Base-by-base conservation (phyloP, 2,329 filamentous ascomycete genomes). In the Xylariales sp. region DNA sequence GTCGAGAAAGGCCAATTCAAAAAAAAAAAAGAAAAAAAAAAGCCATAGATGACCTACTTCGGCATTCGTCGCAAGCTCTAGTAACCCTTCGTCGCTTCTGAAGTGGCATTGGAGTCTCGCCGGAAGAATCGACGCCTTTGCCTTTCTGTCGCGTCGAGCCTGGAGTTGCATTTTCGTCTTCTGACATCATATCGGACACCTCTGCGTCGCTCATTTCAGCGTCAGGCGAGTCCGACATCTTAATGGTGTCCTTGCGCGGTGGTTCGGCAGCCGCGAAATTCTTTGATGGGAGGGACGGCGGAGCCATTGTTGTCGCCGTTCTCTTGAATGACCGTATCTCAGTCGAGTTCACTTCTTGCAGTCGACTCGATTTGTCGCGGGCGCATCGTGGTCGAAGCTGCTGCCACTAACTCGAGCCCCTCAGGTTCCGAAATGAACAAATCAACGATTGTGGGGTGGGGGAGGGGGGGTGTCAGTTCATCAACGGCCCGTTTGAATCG, bases 61-160 rank as follows among this genome's bases (percentile, higher is more conserved):
- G 37, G 14, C 43, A 45, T 25, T 41, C 84, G 54, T 89, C 86
- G 63, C 86, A 91, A 29, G 86, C 86, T 53, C 87, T 74, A 15
- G 86, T 90, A 32, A 91, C 86, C 57, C 87, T 75, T 42, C 86
- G 74, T 47, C 86, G 75, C 60, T 91, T 90, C 58, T 89, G 86
- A 45, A 86, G 71, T 11, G 84, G 84, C 51, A 70, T 65, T n/a
- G 68, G 58, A 12, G 60, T 59, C 39, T 66, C 64, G 40, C 51
- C 51, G 32, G 55, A 50, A 18, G 53, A 51, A 43, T 51, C 57
- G 35, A 49, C 52, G 20, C 41, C 45, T 20, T 52, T 53, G 18
- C 52, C 53, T 39, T 42, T 35, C 20, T 31, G 21, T 20, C 47
- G 49, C 21, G 36, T 40, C n/a, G n/a, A n/a, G n/a, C 42, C 57